These are phyloP conservation scores for Boechera stricta DNA, from an alignment of 345 rosid species.

Conservation along the genomic window DNA sequence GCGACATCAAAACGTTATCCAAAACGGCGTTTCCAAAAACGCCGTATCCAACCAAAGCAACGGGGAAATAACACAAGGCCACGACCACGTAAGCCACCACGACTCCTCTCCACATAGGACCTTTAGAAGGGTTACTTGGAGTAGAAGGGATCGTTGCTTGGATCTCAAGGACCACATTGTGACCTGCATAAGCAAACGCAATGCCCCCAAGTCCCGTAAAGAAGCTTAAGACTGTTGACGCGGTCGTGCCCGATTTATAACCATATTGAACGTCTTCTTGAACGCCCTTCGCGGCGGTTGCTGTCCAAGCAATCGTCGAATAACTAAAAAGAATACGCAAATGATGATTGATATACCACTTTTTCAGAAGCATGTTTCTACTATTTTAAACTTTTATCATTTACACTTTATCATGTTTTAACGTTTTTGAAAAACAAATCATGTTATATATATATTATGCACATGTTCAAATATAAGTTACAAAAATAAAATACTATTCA, in stretches of 20 bases:
- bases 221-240: slow-evolving; percentile 51
- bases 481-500: neutral
- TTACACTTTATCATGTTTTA: neutral
- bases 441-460: neutral
- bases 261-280: slow-evolving; percentile 50
- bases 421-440: neutral
- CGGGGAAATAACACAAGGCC: slow-evolving; percentile 73
- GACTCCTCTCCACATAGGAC: slow-evolving; percentile 76
- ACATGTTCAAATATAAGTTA: neutral
- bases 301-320: slow-evolving; percentile 69
- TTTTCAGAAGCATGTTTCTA: neutral
- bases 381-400: neutral
- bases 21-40: slow-evolving; percentile 62
- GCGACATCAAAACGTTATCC: slow-evolving; percentile 65
- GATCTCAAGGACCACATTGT: slow-evolving; percentile 73
- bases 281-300: slow-evolving; percentile 53
- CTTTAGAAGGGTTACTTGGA: slow-evolving; percentile 66
- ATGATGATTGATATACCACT: neutral
- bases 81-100: slow-evolving; percentile 59
- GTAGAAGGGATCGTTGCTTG: slow-evolving; percentile 78
- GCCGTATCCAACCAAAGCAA: slow-evolving; percentile 60
- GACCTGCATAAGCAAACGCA: slow-evolving; percentile 73
- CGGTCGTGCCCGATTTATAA: slow-evolving; percentile 42
- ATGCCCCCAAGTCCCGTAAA: slow-evolving; percentile 66
- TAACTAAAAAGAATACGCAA: slow-evolving; percentile 44